A percentile compares a stretch with the other conserved stretches of the same genome.
phyloP scores from a whole-genome alignment of 495 filamentous ascomycete species.

The Geopyxis carbonaria region DNA sequence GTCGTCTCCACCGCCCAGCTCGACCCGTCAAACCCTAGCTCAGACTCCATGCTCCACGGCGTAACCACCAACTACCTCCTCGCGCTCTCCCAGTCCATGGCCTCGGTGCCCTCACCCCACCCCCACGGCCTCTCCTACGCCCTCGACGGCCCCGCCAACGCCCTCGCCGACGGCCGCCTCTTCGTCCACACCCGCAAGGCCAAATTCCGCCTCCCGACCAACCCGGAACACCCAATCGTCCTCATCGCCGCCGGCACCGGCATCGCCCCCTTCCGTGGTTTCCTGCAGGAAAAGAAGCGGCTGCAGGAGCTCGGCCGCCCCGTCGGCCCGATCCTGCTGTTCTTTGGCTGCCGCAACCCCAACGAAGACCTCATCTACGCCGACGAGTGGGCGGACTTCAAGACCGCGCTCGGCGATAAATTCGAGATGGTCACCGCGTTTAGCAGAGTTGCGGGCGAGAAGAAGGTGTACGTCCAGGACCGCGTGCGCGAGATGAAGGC shows the following conservation, averaged over 20 bases:
- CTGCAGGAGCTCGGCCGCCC: constrained; percentile 35
- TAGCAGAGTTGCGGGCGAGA: constrained; percentile 26
- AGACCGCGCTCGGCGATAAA: constrained; percentile 38
- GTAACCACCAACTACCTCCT: no score
- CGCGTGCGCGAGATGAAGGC: constrained; percentile 36
- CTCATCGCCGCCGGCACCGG: constrained; percentile 44
- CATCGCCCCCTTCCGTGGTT: constrained; percentile 53
- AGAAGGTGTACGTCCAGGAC: constrained; percentile 48
- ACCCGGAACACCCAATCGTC: constrained; percentile 45
- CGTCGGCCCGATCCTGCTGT: constrained; percentile 43
- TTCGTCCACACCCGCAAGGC: no score
- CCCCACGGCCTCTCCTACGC: no score
- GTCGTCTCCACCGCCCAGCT: no score
- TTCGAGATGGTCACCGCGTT: constrained; percentile 37
- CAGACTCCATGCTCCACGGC: no score
- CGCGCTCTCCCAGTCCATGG: no score
- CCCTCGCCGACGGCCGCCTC: no score
- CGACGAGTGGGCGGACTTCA: constrained; percentile 42
- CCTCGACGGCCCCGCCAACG: no score
- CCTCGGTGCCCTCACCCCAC: no score
- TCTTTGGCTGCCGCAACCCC: constrained; percentile 44
- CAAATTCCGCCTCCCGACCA: constrained; percentile 53
- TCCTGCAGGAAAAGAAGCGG: constrained; percentile 48
- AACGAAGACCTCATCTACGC: constrained; percentile 44
- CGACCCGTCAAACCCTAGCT: no score